Evolutionary conservation across 2,329 filamentous ascomycete species (phyloP).

Genomic region (Diaporthe caulivora): DNA sequence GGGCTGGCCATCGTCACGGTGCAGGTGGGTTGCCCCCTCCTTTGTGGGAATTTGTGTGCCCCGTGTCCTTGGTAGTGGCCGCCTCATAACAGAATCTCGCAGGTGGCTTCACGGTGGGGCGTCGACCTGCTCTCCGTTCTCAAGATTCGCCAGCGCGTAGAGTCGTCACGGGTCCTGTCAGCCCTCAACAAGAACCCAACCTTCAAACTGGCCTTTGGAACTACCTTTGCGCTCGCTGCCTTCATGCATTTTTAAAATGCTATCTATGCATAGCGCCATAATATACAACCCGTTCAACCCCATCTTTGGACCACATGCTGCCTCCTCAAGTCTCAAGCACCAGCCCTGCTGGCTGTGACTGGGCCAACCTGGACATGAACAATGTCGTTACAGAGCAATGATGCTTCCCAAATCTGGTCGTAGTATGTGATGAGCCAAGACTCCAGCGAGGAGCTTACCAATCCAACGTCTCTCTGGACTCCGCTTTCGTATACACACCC

Average conservation of each 20-base stretch:
- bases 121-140: slow-evolving; percentile 54
- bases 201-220: slow-evolving; percentile 78
- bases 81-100: slow-evolving; percentile 8
- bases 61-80: not conserved
- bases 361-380: too few relatives aligned
- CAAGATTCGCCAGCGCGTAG: slow-evolving; percentile 52
- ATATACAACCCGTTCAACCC: slow-evolving; percentile 26
- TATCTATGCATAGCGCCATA: slow-evolving; percentile 25
- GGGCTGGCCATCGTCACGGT: slow-evolving; percentile 73
- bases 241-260: slow-evolving; percentile 63
- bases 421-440: not conserved
- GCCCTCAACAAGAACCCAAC: slow-evolving; percentile 69
- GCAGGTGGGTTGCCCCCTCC: slow-evolving; percentile 62
- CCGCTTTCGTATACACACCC: not conserved
- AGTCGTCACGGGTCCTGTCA: slow-evolving; percentile 57
- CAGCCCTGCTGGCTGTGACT: not conserved
- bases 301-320: not conserved
- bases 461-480: not conserved
- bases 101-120: slow-evolving; percentile 60
- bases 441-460: not conserved
- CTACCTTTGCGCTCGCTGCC: slow-evolving; percentile 78
- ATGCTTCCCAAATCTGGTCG: not conserved
- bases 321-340: not conserved
- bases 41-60: not conserved
- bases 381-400: not conserved